Conservation (phyloP, 1,284 basidiomycete genomes). For the Sanghuangporus baumii region DNA sequence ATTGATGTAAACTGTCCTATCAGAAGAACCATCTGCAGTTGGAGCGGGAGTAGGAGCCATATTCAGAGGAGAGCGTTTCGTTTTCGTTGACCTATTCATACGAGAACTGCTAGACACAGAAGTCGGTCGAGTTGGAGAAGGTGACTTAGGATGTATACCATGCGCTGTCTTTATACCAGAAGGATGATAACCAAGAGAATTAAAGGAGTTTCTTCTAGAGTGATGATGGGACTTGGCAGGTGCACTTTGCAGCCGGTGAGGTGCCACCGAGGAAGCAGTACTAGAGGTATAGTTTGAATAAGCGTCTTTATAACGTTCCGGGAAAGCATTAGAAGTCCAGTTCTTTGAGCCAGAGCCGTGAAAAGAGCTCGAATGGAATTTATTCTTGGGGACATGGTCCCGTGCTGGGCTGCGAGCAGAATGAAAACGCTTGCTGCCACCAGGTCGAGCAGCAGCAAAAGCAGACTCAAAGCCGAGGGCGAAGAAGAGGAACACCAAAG, state of each 20-base stretch:
- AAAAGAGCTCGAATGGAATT: not conserved
- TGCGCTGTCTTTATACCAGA: not conserved
- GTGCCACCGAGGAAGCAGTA: not conserved
- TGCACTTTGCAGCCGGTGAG: not conserved
- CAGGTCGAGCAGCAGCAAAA: not conserved
- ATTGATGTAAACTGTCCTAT: slow-evolving; percentile 37
- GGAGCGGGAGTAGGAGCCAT: slow-evolving; percentile 38
- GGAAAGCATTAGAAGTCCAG: not conserved
- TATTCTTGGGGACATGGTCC: not conserved
- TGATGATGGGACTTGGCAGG: not conserved
- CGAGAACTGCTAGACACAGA: not conserved
- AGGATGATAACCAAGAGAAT: not conserved
- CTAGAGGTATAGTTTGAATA: not conserved
- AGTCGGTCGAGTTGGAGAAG: not conserved
- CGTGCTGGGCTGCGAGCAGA: not conserved
- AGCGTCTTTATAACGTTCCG: not conserved
- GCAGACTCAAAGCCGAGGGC: not conserved
- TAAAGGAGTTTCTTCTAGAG: not conserved
- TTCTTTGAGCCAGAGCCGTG: not conserved
- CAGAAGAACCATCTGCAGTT: slow-evolving; percentile 33
- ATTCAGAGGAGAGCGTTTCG: not conserved
- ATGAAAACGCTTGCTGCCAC: not conserved
- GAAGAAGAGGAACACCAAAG: not conserved
- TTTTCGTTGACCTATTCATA: not conserved
- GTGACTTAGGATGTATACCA: not conserved